phyloP scores from a whole-genome alignment of 202 grass and related monocot genomes.

The Digitaria exilis region DNA sequence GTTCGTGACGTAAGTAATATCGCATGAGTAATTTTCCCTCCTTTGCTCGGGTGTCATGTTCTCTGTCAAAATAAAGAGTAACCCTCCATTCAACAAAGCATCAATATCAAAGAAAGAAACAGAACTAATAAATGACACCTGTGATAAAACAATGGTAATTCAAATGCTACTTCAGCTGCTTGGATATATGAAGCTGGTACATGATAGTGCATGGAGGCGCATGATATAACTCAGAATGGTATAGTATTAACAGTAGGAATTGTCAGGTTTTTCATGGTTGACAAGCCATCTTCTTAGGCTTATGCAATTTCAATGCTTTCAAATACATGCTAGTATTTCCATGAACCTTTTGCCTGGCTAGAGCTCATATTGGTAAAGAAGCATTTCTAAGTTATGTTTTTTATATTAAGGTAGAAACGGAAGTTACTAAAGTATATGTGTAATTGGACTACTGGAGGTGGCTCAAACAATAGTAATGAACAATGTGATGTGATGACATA shows the following conservation, averaged over 20 bases:
- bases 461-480: slow-evolving; percentile 38
- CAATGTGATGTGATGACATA: slow-evolving; percentile 65
- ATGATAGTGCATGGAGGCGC: neutral
- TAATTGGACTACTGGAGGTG: slow-evolving; percentile 38
- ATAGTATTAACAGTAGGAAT: slow-evolving; percentile 9
- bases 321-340: slow-evolving; percentile 24
- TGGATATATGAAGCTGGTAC: slow-evolving; percentile 16
- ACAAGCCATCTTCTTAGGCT: neutral
- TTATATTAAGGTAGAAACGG: slow-evolving; percentile 10
- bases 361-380: neutral
- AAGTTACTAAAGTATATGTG: slow-evolving; percentile 28
- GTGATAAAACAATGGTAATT: neutral
- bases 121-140: slow-evolving; percentile 16
- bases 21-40: slow-evolving; percentile 92
- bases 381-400: slow-evolving; percentile 22
- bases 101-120: slow-evolving; percentile 37
- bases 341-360: neutral
- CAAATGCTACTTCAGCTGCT: slow-evolving; percentile 18
- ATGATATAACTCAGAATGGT: neutral
- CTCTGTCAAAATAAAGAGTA: slow-evolving; percentile 61
- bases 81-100: slow-evolving; percentile 23
- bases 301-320: slow-evolving; percentile 11
- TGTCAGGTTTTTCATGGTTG: slow-evolving; percentile 12
- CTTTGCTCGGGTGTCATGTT: slow-evolving; percentile 98
- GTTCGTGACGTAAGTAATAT: slow-evolving; percentile 99